Conservation (phyloP, 2,329 filamentous ascomycete species). For the Alternaria burnsii region DNA sequence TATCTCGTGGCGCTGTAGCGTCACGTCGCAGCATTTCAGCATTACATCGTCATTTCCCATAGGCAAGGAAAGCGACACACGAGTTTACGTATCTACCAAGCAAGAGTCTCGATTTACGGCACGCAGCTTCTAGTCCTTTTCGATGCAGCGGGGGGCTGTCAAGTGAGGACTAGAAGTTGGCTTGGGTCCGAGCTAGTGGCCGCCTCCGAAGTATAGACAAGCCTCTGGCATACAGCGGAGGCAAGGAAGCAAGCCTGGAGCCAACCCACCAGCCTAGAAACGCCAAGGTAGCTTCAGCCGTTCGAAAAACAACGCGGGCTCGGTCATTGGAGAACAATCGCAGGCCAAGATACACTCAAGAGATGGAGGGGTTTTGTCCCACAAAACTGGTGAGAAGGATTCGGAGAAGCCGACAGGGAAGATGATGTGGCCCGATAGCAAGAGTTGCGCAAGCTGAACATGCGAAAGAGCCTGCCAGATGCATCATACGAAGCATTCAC, state of each 20-base stretch:
- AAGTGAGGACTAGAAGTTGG: neutral
- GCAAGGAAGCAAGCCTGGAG: constrained; percentile 28
- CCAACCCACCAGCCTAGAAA: constrained; percentile 36
- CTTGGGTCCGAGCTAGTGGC: constrained; percentile 13
- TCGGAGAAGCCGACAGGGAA: constrained; percentile 36
- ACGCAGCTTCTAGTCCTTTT: neutral
- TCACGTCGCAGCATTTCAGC: constrained; percentile 13
- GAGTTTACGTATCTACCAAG: constrained; percentile 17
- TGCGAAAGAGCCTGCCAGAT: neutral
- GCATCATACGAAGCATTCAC: neutral
- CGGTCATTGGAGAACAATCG: constrained; percentile 36
- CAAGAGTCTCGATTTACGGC: constrained; percentile 10
- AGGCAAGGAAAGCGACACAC: constrained; percentile 12
- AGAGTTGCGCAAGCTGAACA: constrained; percentile 4
- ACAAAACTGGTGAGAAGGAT: constrained; percentile 12
- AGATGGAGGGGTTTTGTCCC: constrained; percentile 27
- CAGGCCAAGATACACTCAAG: constrained; percentile 41
- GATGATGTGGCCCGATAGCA: constrained; percentile 8
- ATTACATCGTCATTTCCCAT: neutral
- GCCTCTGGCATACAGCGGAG: constrained; percentile 34
- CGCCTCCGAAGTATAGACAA: constrained; percentile 33
- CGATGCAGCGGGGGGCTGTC: neutral
- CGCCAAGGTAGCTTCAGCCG: constrained; percentile 38
- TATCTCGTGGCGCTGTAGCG: constrained; percentile 23
- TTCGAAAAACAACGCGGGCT: constrained; percentile 14